phyloP scores from a whole-genome alignment of 2,329 filamentous ascomycete species.

The Sarocladiaceae sp. region DNA sequence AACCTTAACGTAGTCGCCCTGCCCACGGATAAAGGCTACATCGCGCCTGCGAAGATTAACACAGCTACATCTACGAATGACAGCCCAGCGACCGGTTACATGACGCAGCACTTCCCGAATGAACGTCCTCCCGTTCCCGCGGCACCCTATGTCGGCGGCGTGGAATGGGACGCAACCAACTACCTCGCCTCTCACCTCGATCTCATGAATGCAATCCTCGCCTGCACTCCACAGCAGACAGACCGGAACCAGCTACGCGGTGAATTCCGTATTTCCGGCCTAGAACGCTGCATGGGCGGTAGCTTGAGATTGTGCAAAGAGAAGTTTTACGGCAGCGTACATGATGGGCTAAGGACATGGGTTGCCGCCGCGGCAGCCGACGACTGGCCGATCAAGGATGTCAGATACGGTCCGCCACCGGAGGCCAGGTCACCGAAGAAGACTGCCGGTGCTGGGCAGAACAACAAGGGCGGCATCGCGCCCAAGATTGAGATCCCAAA shows the following conservation, averaged over 20 bases:
- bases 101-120: conserved; percentile 69
- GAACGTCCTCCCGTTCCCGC: conserved; percentile 86
- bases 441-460: conserved; percentile 28
- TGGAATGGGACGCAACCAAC: conserved; percentile 98
- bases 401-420: conserved; percentile 62
- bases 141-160: conserved; percentile 91
- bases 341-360: conserved; percentile 85
- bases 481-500: conserved; percentile 57
- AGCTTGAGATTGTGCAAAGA: conserved; percentile 90
- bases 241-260: conserved; percentile 74
- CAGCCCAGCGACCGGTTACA: conserved; percentile 38
- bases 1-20: conserved; percentile 80
- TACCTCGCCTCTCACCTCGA: conserved; percentile 91
- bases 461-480: conserved; percentile 46
- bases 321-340: conserved; percentile 91
- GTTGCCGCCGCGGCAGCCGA: conserved; percentile 81
- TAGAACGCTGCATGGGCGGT: conserved; percentile 82
- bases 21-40: conserved; percentile 34
- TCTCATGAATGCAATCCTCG: conserved; percentile 83
- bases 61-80: neutral
- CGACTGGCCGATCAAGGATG: conserved; percentile 76
- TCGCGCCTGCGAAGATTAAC: neutral
- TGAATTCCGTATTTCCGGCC: conserved; percentile 75
- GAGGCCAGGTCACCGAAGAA: conserved; percentile 23
- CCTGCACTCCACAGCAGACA: conserved; percentile 62